Evolutionary conservation across 2,329 filamentous ascomycete species (phyloP).

Genomic region (Fusarium fujikuroi): DNA sequence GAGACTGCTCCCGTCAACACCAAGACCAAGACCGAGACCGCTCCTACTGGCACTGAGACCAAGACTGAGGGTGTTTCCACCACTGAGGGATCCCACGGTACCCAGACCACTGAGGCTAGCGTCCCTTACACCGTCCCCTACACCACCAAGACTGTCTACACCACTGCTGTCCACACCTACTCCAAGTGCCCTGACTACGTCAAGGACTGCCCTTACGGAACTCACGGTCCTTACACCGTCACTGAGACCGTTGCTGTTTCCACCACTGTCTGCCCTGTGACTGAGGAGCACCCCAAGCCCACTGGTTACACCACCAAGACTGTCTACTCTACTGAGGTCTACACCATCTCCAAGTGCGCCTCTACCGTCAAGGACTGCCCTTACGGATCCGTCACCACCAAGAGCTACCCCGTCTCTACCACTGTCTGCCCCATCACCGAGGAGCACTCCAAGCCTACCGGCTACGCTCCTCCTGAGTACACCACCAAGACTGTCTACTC

Average conservation of each 20-base stretch:
- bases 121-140: conserved; percentile 38
- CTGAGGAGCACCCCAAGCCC: conserved; percentile 37
- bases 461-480: conserved; percentile 48
- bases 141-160: conserved; percentile 49
- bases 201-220: conserved; percentile 45
- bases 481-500: conserved; percentile 43
- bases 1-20: conserved; percentile 13
- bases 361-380: conserved; percentile 49
- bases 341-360: conserved; percentile 32
- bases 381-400: conserved; percentile 28
- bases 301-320: conserved; percentile 44
- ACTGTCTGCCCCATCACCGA: conserved; percentile 36
- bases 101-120: conserved; percentile 23
- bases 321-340: conserved; percentile 29
- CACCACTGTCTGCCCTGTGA: conserved; percentile 58
- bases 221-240: conserved; percentile 40
- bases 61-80: not conserved
- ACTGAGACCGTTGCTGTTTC: conserved; percentile 49
- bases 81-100: conserved; percentile 4
- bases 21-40: not conserved
- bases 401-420: conserved; percentile 33
- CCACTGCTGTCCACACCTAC: conserved; percentile 44
- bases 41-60: not conserved
- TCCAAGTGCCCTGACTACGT: conserved; percentile 47
- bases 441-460: conserved; percentile 31